These are phyloP conservation scores for Cytospora piceae DNA, from an alignment of 2,329 filamentous ascomycete species.

Conservation along the genomic window DNA sequence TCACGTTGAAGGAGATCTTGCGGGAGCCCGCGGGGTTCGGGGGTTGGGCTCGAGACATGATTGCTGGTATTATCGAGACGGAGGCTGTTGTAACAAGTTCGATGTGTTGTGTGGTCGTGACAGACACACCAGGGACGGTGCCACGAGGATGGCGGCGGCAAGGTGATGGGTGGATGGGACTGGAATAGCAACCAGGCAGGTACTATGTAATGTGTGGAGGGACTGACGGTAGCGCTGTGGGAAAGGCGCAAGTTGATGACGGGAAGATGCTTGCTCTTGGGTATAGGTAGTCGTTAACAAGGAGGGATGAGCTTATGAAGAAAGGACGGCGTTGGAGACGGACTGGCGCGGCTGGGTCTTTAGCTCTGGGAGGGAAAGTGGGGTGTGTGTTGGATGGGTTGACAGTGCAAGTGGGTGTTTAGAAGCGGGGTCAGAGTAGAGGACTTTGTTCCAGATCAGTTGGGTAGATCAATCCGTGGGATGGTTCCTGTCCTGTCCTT, in stretches of 20 bases:
- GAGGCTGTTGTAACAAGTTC: constrained; percentile 8
- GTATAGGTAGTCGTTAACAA: background rate
- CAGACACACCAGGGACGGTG: constrained; percentile 9
- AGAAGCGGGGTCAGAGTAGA: constrained; percentile 21
- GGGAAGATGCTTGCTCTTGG: constrained; percentile 11
- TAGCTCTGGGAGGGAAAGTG: constrained; percentile 22
- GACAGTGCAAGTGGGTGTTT: constrained; percentile 7
- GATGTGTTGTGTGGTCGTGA: background rate
- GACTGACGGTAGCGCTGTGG: constrained; percentile 12
- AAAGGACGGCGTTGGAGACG: constrained; percentile 3
- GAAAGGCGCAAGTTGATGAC: constrained; percentile 9
- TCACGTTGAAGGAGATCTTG: constrained; percentile 99
- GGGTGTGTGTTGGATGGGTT: constrained; percentile 13
- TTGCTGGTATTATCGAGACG: constrained; percentile 23
- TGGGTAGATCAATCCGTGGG: too few relatives aligned
- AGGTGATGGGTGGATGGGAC: background rate
- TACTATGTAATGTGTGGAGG: background rate
- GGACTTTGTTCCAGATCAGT: constrained; percentile 4
- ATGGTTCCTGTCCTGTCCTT: too few relatives aligned
- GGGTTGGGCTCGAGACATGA: constrained; percentile 61
- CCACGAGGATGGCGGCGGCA: constrained; percentile 2
- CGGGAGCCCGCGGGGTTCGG: constrained; percentile 68
- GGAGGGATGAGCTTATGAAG: constrained; percentile 16
- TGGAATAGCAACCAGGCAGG: constrained; percentile 21
- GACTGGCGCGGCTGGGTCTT: constrained; percentile 18